Evolutionary conservation across 306 rosid species (phyloP).

Genomic region (Spatholobus suberectus): DNA sequence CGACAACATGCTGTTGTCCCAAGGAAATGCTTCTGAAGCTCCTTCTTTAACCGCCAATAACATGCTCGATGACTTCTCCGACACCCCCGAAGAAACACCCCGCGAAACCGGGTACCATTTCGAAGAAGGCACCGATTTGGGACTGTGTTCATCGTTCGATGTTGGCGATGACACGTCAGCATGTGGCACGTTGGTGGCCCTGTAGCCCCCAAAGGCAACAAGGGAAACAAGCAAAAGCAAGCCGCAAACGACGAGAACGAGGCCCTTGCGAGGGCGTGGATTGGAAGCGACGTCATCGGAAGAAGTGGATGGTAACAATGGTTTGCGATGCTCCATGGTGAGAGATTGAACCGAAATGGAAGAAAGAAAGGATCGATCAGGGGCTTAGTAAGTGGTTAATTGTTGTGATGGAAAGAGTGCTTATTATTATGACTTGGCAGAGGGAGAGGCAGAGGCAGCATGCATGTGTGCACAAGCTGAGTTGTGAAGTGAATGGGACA

Average conservation of each 20-base stretch:
- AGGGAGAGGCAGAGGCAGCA: not conserved
- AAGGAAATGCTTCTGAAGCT: conserved; percentile 50
- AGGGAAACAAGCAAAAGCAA: conserved; percentile 53
- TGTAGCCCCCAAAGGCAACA: conserved; percentile 43
- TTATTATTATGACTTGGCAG: not conserved
- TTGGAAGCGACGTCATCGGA: not conserved
- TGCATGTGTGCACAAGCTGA: not conserved
- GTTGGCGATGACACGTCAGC: conserved; percentile 19
- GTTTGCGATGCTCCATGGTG: conserved; percentile 6
- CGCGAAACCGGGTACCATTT: conserved; percentile 51
- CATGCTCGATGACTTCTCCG: conserved; percentile 67
- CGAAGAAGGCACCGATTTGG: conserved; percentile 22
- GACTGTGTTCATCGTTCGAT: not conserved
- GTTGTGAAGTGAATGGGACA: not conserved
- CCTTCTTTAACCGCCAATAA: conserved; percentile 4
- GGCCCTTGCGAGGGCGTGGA: conserved; percentile 40
- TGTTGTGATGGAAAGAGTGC: not conserved
- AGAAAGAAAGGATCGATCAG: not conserved
- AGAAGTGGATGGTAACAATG: not conserved
- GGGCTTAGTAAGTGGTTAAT: not conserved
- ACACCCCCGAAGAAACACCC: conserved; percentile 69
- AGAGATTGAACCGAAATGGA: not conserved
- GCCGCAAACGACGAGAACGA: conserved; percentile 40
- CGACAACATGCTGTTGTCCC: conserved; percentile 85
- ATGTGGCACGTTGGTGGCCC: not conserved